These are phyloP conservation scores for Wickerhamiella azyma DNA, from an alignment of 805 yeast genomes.

Conservation along the genomic window DNA sequence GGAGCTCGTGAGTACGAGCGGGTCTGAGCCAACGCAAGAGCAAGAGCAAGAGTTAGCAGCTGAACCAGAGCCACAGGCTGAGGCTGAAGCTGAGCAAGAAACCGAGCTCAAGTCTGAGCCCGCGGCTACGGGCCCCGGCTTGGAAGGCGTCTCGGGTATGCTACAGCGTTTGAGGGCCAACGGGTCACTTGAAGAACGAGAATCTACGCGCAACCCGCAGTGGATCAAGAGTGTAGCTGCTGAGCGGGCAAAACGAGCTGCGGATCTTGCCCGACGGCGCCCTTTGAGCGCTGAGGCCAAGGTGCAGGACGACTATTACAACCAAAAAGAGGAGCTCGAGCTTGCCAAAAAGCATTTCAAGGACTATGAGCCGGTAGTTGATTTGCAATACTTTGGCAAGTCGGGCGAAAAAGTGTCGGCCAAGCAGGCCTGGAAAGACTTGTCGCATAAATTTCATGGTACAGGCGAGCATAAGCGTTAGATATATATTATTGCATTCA, in stretches of 20 bases:
- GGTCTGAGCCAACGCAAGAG: not conserved
- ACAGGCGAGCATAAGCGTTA: conserved; percentile 6
- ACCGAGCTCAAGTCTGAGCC: too few relatives aligned
- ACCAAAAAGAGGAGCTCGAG: conserved; percentile 21
- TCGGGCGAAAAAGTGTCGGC: conserved; percentile 43
- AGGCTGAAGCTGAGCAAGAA: too few relatives aligned
- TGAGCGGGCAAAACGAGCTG: conserved; percentile 14
- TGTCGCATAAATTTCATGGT: conserved; percentile 73
- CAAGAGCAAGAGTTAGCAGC: not conserved
- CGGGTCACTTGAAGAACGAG: not conserved
- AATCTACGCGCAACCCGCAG: not conserved
- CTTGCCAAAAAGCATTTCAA: conserved; percentile 23
- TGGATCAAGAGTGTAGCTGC: conserved; percentile 12
- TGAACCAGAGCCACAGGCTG: not conserved
- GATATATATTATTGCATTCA: too few relatives aligned
- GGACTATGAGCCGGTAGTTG: conserved; percentile 32
- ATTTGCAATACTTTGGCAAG: conserved; percentile 48
- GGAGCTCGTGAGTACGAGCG: not conserved
- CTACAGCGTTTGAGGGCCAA: not conserved
- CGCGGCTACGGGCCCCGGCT: too few relatives aligned
- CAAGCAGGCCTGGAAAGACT: conserved; percentile 62
- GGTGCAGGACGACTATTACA: conserved; percentile 16
- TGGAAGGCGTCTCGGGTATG: not conserved
- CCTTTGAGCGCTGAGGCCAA: conserved; percentile 24
- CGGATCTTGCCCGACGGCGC: conserved; percentile 19